Percentiles rank a stretch among this genome's conserved stretches.
phyloP scores from a whole-genome alignment of 1,284 basidiomycete genomes.

The Cronartium quercuum region DNA sequence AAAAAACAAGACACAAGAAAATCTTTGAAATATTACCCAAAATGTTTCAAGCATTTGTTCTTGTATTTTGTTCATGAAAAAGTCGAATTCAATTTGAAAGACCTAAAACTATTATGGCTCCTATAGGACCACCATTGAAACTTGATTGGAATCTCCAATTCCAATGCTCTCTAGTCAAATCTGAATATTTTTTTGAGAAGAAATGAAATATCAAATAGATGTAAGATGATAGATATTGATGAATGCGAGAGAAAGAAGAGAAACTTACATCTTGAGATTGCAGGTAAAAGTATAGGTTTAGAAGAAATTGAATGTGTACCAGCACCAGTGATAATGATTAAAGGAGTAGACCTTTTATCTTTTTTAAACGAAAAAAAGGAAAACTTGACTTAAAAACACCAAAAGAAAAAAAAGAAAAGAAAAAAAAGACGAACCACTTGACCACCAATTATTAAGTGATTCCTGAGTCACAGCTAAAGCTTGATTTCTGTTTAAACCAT shows the following conservation, averaged over 20 bases:
- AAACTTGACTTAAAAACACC: neutral
- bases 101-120: neutral
- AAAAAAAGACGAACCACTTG: slow-evolving; percentile 28
- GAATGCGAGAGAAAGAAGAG: neutral
- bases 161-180: neutral
- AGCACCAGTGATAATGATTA: slow-evolving; percentile 48
- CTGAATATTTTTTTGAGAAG: neutral
- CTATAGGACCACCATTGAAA: neutral
- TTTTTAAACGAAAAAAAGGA: neutral
- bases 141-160: neutral
- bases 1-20: no score
- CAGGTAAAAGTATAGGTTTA: slow-evolving; percentile 47
- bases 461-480: slow-evolving; percentile 46
- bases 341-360: slow-evolving; percentile 30
- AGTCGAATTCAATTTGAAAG: no score
- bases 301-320: slow-evolving; percentile 46
- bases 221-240: neutral
- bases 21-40: no score
- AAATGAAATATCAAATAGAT: neutral
- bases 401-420: neutral
- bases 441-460: slow-evolving; percentile 45
- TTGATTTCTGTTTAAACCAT: slow-evolving; percentile 47
- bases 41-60: no score
- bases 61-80: no score
- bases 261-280: slow-evolving; percentile 42